Evolutionary conservation across 2,329 filamentous ascomycete species (phyloP), one percentile per base, ranked within the genome.

Genomic region (Ophiocordyceps unilateralis): DNA sequence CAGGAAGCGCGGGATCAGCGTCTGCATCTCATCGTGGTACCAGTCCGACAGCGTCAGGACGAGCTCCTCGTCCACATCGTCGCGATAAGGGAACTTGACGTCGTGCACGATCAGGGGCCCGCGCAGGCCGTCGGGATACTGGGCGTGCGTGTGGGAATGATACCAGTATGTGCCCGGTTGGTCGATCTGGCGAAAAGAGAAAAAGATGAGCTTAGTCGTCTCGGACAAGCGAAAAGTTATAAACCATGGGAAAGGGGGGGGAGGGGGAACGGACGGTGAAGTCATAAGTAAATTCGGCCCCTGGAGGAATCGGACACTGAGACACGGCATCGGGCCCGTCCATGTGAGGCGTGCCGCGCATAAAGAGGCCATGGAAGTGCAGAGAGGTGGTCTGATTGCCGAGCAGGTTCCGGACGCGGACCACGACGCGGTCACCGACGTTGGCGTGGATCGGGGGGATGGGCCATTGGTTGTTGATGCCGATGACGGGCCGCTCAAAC

Each of bases 151-250:
- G 54, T 85, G 81, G 5, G 76, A 81, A 55, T 85, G 81, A 50
- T 87, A 88, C 83, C 82, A 87, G 58, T 84, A 87, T 1, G 81
- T 83, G 23, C 82, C 83, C 0, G 78, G 69, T 62, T 84, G 80
- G 41, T 75, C 54, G 43, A 70, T 57, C 79, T 70, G n/a, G 5
- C 7, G 5, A 19, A 9, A n/a, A n/a, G n/a, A n/a, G n/a, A n/a
- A n/a, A n/a, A n/a, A n/a, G n/a, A n/a, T n/a, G n/a, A n/a, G n/a
- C n/a, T n/a, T n/a, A n/a, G n/a, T n/a, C n/a, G n/a, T n/a, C n/a
- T n/a, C n/a, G n/a, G n/a, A n/a, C n/a, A n/a, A n/a, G n/a, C n/a
- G n/a, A n/a, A n/a, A n/a, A n/a, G n/a, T n/a, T n/a, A n/a, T n/a
- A n/a, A n/a, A n/a, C n/a, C 11, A 26, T 6, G 24, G 11, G 11